A percentile compares a stretch with the other conserved stretches of the same genome.
Evolutionary conservation across 2,329 filamentous ascomycete genomes (phyloP).

Genomic region (Seiridium unicorne): DNA sequence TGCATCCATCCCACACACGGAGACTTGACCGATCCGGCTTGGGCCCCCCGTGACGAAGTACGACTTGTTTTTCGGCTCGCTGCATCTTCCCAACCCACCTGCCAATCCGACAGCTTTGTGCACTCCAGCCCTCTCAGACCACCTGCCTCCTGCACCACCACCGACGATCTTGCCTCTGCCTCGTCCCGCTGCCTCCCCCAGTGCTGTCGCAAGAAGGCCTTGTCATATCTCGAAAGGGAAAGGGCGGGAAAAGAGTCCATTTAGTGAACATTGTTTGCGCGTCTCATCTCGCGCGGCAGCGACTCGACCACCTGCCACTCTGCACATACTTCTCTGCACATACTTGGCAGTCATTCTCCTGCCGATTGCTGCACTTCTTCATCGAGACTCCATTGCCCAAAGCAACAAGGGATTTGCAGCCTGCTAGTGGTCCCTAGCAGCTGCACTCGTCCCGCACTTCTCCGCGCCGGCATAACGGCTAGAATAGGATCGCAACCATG

Average conservation of each 20-base stretch:
- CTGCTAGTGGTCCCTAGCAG: constrained; percentile 6
- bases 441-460: neutral
- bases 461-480: neutral
- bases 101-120: neutral
- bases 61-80: constrained; percentile 4
- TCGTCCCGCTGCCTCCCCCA: neutral
- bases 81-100: constrained; percentile 7
- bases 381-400: neutral
- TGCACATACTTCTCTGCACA: neutral
- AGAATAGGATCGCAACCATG: constrained; percentile 31
- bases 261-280: neutral
- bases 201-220: neutral
- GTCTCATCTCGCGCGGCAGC: too few relatives aligned
- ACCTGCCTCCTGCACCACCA: neutral
- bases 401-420: constrained; percentile 4
- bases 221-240: neutral
- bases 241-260: neutral
- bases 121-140: neutral
- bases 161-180: neutral
- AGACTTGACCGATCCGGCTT: constrained; percentile 5
- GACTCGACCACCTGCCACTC: too few relatives aligned
- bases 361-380: neutral
- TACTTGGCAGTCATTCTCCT: neutral
- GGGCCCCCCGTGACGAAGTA: constrained; percentile 6
- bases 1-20: neutral